These are phyloP conservation scores for Kwoniella shandongensis DNA, from an alignment of 768 basidiomycete genomes.

Conservation along the genomic window DNA sequence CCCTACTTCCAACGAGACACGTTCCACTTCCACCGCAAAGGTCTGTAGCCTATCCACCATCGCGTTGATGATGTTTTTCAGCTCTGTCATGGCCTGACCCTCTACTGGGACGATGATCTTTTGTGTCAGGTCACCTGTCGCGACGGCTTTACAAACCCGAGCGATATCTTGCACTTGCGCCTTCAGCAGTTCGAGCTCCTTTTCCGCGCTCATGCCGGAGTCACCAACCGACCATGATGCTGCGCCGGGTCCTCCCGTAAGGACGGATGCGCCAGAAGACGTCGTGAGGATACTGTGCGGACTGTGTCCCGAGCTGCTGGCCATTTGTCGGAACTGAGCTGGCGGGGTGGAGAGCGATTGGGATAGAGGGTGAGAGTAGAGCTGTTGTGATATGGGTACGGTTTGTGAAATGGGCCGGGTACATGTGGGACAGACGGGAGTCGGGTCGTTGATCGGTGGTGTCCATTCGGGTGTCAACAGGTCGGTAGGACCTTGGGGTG, in stretches of 20 bases:
- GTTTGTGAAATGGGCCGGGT: slow-evolving; percentile 16
- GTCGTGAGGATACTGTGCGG: slow-evolving; percentile 30
- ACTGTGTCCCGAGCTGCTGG: not conserved
- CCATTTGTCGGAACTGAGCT: slow-evolving; percentile 16
- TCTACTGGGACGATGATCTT: slow-evolving; percentile 78
- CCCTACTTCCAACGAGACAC: slow-evolving; percentile 62
- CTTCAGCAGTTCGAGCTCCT: slow-evolving; percentile 75
- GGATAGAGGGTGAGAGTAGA: slow-evolving; percentile 30
- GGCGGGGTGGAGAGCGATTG: slow-evolving; percentile 34
- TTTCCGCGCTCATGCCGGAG: slow-evolving; percentile 50
- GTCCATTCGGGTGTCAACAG: slow-evolving; percentile 43
- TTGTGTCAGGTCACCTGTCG: slow-evolving; percentile 70
- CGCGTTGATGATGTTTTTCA: slow-evolving; percentile 60
- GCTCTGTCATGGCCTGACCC: slow-evolving; percentile 74
- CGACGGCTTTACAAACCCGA: slow-evolving; percentile 76
- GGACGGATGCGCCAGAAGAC: slow-evolving; percentile 26
- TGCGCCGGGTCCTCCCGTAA: slow-evolving; percentile 33
- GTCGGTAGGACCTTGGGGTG: slow-evolving; percentile 16
- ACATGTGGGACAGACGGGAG: slow-evolving; percentile 32
- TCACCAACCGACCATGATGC: slow-evolving; percentile 36
- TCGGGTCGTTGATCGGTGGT: slow-evolving; percentile 25
- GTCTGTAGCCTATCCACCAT: slow-evolving; percentile 72
- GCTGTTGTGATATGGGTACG: not conserved
- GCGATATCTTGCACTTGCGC: slow-evolving; percentile 82
- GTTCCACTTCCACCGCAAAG: slow-evolving; percentile 88